Percentiles rank a stretch among this genome's conserved stretches.
Evolutionary conservation across 805 yeast genomes (phyloP).

Genomic region (Monosporozyma servazzii): DNA sequence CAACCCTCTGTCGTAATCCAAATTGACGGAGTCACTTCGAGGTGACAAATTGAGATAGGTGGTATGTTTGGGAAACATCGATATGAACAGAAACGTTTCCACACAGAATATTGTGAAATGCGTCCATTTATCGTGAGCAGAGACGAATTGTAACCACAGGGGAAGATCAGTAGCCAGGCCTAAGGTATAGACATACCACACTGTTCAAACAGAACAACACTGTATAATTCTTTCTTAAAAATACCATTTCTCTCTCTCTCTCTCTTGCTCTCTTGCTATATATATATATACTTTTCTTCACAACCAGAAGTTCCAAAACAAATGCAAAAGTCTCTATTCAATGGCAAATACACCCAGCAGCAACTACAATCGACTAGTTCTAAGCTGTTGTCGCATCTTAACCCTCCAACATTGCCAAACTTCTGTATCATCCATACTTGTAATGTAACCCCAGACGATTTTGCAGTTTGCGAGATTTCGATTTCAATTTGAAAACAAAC

Average conservation of each 20-base stretch:
- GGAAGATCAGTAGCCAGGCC: constrained; percentile 28
- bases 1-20: not conserved
- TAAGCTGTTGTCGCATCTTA: too few relatives aligned
- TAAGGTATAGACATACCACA: constrained; percentile 17
- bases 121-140: constrained; percentile 42
- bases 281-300: not conserved
- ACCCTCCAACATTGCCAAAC: too few relatives aligned
- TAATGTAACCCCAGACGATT: not conserved
- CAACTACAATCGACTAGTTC: too few relatives aligned
- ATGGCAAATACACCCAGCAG: too few relatives aligned
- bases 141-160: constrained; percentile 25
- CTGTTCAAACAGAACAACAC: constrained; percentile 10
- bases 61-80: constrained; percentile 25
- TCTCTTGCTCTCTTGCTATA: too few relatives aligned
- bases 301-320: too few relatives aligned
- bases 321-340: too few relatives aligned
- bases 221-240: constrained; percentile 12
- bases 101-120: constrained; percentile 41
- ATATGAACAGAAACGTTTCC: constrained; percentile 42
- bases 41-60: not conserved
- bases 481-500: too few relatives aligned
- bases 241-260: not conserved
- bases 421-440: too few relatives aligned
- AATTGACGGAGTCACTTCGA: not conserved
- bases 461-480: not conserved